phyloP scores from a whole-genome alignment of 306 rosid genomes.

The Cucurbita moschata region DNA sequence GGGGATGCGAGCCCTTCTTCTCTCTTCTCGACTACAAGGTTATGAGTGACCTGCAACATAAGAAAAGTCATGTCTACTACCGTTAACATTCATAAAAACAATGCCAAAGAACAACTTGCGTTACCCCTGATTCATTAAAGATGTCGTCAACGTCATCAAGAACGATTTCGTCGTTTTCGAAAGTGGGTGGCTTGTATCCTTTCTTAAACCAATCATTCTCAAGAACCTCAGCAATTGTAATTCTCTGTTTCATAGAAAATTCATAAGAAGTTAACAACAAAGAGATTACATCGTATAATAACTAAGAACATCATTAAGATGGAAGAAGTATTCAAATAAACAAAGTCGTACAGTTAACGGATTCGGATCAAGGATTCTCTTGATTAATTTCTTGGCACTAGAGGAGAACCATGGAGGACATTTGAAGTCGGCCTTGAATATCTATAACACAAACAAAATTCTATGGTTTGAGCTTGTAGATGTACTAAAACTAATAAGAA shows the following conservation, averaged over 20 bases:
- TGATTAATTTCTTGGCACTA: conserved; percentile 70
- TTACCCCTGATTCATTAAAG: conserved; percentile 51
- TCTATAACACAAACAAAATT: conserved; percentile 26
- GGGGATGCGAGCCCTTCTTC: conserved; percentile 45
- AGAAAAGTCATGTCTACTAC: conserved; percentile 1
- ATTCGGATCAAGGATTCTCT: conserved; percentile 80
- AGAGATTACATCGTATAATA: not conserved
- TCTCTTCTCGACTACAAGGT: conserved; percentile 66
- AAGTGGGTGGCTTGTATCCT: conserved; percentile 70
- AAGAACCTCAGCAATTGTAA: conserved; percentile 62
- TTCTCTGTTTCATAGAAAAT: conserved; percentile 48
- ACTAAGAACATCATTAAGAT: not conserved
- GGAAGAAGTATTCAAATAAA: not conserved
- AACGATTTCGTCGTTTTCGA: conserved; percentile 57
- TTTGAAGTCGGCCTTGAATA: conserved; percentile 72
- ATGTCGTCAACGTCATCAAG: conserved; percentile 65
- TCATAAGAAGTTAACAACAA: not conserved
- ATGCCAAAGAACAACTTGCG: conserved; percentile 11
- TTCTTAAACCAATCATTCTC: conserved; percentile 96
- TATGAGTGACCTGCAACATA: conserved; percentile 34
- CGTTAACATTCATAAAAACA: not conserved
- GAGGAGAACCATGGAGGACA: conserved; percentile 95
- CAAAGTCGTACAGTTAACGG: conserved; percentile 53
- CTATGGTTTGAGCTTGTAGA: not conserved
- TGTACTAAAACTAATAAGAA: not conserved